Evolutionary conservation across 2,329 filamentous ascomycete species (phyloP), one percentile per base, ranked within the genome.

Genomic region (Apiospora aurea): DNA sequence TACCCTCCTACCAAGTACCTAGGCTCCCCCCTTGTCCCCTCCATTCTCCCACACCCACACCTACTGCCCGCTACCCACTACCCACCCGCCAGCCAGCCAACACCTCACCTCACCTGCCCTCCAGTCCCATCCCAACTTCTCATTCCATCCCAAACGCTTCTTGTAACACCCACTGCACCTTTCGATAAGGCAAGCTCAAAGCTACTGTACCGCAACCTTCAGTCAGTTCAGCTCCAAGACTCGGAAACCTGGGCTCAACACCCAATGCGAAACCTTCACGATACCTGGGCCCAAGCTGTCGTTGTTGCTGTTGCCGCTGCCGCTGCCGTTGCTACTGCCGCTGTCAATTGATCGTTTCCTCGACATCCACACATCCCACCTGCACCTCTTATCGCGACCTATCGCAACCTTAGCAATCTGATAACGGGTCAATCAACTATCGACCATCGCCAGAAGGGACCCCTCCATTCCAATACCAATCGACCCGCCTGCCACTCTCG

Each of bases 371-470:
- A 38, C 57, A 64, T 64, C 57, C 57, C 57, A 64, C 57, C 57
- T 64, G 57, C 57, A 64, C 57, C 34, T 64, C 57, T 64, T 64
- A 64, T 64, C 57, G 57, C 34, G 57, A 64, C 57, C 57, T 64
- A 64, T 64, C 57, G 57, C 57, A 64, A 64, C 57, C 57, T 64
- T 64, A 64, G 57, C 57, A 61, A 64, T 41, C 57, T 64, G 57
- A 64, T 64, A 64, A 64, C 57, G 57, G 57, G 57, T 64, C 57
- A 64, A 64, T 64, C 29, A 64, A 64, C 57, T 41, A 64, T 64
- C 57, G 41, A 64, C 57, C 57, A 64, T 64, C 57, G 38, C 57
- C 57, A 64, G 34, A 64, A 64, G 34, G 57, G 21, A 64, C 57
- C 57, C 57, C 57, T 64, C 57, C 57, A 64, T 64, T 34, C 21